Base-by-base conservation (phyloP, 148 eudicot genomes). In the Cornus controversa region DNA sequence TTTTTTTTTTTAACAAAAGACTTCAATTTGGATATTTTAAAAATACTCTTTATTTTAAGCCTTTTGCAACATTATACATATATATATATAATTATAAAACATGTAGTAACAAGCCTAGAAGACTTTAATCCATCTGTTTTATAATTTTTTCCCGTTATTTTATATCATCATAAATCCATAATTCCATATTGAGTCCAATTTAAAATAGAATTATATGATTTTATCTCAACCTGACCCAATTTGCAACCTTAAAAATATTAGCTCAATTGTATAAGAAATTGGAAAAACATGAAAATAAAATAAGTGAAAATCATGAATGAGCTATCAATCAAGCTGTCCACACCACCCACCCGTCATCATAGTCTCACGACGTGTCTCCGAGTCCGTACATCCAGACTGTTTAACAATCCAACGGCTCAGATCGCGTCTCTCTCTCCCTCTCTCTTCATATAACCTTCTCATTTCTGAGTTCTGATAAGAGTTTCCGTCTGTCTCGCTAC, bases 321-420 rank as follows among this genome's bases (percentile, higher is more conserved):
- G 70, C n/a, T n/a, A n/a, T n/a, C n/a, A n/a, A 0, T 31, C 34
- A 31, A 31, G 34, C 62, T 28, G 26, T 66, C 29, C 34, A 31
- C 34, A 31, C 74, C 77, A 72, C 71, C 67, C 70, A 36, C 77
- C 81, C 73, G 16, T 16, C 57, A 50, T 13, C 74, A 72, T 23
- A 25, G 2, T 20, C 26, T 73, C 29, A 28, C 45, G 72, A 87
- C 83, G 84, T 85, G 83, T 74, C 86, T 1, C 25, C 75, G 40
- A 67, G 70, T 68, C 88, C 87, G 80, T 62, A 27, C 68, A 79
- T 88, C 85, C 78, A 80, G 77, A 70, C 73, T 79, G 84, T 74
- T 6, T 2, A 1, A 37, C n/a, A 77, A 84, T 83, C 88, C 73
- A 76, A 88, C 88, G 87, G 82, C 78, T n/a, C 45, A 57, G 60